Evolutionary conservation across 208 protist species (phyloP).

Genomic region (Leishmania gerbilli): DNA sequence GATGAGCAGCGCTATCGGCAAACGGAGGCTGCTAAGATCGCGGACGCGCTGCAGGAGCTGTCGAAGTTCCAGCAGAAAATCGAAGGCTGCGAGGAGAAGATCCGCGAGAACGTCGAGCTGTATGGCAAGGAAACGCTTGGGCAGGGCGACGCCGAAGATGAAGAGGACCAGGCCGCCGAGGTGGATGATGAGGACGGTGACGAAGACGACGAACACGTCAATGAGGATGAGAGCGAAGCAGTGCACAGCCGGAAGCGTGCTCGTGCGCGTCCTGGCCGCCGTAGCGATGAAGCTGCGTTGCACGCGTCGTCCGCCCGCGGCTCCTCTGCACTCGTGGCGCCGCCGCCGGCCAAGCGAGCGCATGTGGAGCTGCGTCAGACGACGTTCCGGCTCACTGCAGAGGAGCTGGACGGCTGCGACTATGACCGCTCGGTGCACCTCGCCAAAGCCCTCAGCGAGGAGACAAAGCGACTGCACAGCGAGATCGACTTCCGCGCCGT

Average conservation of each 20-base stretch:
- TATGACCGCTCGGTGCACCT: conserved; percentile 85
- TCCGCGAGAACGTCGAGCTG: conserved; percentile 83
- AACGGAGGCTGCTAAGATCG: conserved; percentile 74
- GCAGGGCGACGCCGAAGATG: conserved; percentile 32
- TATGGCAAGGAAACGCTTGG: conserved; percentile 87
- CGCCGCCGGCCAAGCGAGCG: conserved; percentile 4
- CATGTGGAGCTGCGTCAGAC: conserved; percentile 47
- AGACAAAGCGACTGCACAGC: conserved; percentile 81
- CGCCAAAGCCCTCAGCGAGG: conserved; percentile 86
- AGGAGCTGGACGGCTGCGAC: conserved; percentile 80
- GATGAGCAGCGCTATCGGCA: conserved; percentile 86
- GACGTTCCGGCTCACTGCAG: conserved; percentile 64
- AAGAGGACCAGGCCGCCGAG: background rate
- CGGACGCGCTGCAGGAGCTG: conserved; percentile 80
- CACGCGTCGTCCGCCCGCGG: background rate
- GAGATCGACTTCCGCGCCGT: conserved; percentile 96
- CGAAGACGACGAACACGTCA: conserved; percentile 13
- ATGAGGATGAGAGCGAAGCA: conserved; percentile 24
- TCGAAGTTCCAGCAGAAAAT: conserved; percentile 90
- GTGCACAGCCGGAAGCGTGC: conserved; percentile 3
- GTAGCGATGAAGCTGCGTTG: background rate
- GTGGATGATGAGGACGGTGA: conserved; percentile 29
- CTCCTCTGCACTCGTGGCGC: background rate
- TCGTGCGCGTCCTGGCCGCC: background rate
- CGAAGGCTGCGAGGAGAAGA: conserved; percentile 84